Percentiles rank a stretch among this genome's conserved stretches.
Evolutionary conservation across 2,329 filamentous ascomycete genomes (phyloP).

Genomic region (Paracamarosporium sp.): DNA sequence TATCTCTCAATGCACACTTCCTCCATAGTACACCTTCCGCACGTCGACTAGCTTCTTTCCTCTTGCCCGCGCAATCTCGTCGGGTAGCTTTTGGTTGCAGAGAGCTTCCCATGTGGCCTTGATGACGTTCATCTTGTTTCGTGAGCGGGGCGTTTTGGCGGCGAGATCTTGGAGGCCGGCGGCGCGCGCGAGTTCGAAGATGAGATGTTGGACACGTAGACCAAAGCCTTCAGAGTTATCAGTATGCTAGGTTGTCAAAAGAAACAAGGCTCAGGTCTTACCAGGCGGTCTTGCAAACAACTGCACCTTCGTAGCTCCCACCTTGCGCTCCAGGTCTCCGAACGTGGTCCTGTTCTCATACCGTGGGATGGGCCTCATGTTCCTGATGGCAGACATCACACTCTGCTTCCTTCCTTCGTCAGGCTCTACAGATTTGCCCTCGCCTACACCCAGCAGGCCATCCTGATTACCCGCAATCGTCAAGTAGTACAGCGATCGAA

Average conservation of each 20-base stretch:
- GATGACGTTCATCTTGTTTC: constrained; percentile 97
- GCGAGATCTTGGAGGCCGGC: constrained; percentile 88
- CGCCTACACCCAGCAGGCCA: constrained; percentile 85
- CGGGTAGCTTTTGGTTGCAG: constrained; percentile 81
- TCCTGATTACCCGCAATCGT: constrained; percentile 86
- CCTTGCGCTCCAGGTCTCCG: constrained; percentile 82
- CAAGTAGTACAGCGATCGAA: constrained; percentile 76
- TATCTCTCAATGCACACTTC: constrained; percentile 51
- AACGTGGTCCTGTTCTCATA: constrained; percentile 94
- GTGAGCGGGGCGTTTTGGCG: constrained; percentile 80
- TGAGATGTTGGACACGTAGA: constrained; percentile 85
- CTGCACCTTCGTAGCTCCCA: constrained; percentile 85
- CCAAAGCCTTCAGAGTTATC: constrained; percentile 74
- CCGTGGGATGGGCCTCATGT: constrained; percentile 88
- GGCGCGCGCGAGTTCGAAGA: constrained; percentile 92
- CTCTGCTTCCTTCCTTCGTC: constrained; percentile 74
- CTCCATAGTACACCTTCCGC: constrained; percentile 95
- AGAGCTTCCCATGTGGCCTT: constrained; percentile 89
- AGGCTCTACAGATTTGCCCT: constrained; percentile 83
- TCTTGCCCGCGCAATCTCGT: constrained; percentile 85
- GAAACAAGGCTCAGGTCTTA: constrained; percentile 55
- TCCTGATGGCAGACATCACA: constrained; percentile 80
- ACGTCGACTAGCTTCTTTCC: constrained; percentile 97
- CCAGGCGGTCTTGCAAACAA: constrained; percentile 86
- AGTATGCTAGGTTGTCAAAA: background rate